Conservation (phyloP, 129 eudicot species). For the Escallonia rubra region DNA sequence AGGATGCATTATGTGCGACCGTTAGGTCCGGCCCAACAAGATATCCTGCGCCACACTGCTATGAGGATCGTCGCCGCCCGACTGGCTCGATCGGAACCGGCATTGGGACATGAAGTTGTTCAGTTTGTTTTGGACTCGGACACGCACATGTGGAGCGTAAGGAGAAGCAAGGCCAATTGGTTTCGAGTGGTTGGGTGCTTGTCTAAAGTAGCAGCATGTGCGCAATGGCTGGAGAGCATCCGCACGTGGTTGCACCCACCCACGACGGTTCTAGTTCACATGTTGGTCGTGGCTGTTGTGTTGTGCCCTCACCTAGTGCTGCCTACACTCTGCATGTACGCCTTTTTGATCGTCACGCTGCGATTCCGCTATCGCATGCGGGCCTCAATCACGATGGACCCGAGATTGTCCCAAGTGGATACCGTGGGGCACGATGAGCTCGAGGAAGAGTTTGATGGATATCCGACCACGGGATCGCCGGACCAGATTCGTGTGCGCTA, state of each 20-base stretch:
- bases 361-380: conserved; percentile 57
- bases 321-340: conserved; percentile 71
- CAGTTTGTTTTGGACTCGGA: conserved; percentile 85
- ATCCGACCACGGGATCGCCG: conserved; percentile 52
- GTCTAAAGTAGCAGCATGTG: conserved; percentile 67
- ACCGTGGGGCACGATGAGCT: conserved; percentile 70
- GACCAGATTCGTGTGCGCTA: conserved; percentile 73
- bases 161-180: conserved; percentile 95
- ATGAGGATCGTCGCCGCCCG: conserved; percentile 72
- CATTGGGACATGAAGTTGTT: conserved; percentile 85
- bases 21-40: conserved; percentile 71
- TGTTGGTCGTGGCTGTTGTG: conserved; percentile 56
- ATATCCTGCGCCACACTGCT: conserved; percentile 71
- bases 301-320: conserved; percentile 75
- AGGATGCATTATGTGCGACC: conserved; percentile 89
- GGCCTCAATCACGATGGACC: conserved; percentile 68
- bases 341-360: conserved; percentile 55
- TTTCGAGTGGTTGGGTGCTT: conserved; percentile 62
- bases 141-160: conserved; percentile 87
- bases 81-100: conserved; percentile 83
- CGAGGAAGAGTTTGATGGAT: conserved; percentile 87
- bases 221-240: conserved; percentile 69
- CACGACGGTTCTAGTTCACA: conserved; percentile 72
- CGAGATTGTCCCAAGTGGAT: conserved; percentile 63
- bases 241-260: conserved; percentile 83